Percentiles rank a stretch among this genome's conserved stretches.
Evolutionary conservation across 129 eudicot species (phyloP).

Genomic region (Ambrosia trifida): DNA sequence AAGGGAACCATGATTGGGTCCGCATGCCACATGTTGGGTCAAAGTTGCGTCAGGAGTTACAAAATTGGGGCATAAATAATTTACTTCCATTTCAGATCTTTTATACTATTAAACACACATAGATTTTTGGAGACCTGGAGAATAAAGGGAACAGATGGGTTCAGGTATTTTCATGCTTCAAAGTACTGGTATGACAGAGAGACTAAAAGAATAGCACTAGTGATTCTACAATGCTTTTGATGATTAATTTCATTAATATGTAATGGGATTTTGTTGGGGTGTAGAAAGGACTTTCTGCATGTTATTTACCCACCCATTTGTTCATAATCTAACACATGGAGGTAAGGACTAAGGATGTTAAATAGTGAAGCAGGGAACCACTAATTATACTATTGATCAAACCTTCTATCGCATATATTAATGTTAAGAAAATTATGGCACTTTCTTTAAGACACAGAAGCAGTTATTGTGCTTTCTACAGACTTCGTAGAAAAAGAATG

Average conservation of each 20-base stretch:
- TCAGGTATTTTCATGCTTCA: background rate
- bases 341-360: conserved; percentile 1
- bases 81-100: no score
- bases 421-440: no score
- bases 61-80: background rate
- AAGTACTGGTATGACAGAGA: background rate
- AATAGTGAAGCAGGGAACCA: background rate
- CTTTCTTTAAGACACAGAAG: no score
- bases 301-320: conserved; percentile 3
- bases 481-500: no score
- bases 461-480: no score
- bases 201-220: background rate
- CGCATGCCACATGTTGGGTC: background rate
- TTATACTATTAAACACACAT: no score
- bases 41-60: conserved; percentile 9
- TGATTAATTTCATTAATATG: background rate
- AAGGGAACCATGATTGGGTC: conserved; percentile 11
- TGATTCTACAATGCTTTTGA: background rate
- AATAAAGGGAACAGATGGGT: background rate
- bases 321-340: conserved; percentile 15
- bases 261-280: background rate
- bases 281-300: background rate
- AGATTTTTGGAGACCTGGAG: no score
- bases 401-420: background rate
- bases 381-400: background rate